Percentiles rank a stretch among this genome's conserved stretches.
phyloP scores from a whole-genome alignment of 371 early-diverging fungal species.

The Mucor plumbeus region DNA sequence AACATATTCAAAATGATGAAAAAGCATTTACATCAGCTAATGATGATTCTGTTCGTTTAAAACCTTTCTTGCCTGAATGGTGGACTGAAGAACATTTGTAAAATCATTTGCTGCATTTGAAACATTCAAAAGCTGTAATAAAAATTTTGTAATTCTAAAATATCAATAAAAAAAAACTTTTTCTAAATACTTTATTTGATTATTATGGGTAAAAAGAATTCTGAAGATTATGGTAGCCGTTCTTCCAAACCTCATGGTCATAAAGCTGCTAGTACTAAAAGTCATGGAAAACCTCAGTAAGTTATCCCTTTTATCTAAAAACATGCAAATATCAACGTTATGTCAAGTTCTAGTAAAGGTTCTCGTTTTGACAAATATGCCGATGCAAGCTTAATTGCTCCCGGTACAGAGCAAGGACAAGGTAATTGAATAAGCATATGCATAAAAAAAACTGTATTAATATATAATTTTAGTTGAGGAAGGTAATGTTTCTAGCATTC shows the following conservation, averaged over 20 bases:
- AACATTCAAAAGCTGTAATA: neutral
- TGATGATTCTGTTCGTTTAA: slow-evolving; percentile 41
- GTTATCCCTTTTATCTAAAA: neutral
- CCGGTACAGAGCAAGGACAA: slow-evolving; percentile 19
- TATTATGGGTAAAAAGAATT: slow-evolving; percentile 37
- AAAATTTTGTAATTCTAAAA: slow-evolving; percentile 6
- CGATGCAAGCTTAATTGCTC: slow-evolving; percentile 24
- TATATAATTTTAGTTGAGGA: slow-evolving; percentile 13
- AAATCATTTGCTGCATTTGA: neutral
- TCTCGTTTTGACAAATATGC: slow-evolving; percentile 32
- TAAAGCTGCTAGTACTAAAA: slow-evolving; percentile 17
- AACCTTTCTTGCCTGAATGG: slow-evolving; percentile 64
- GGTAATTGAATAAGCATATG: neutral
- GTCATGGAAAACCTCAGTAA: slow-evolving; percentile 24
- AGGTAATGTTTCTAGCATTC: slow-evolving; percentile 48
- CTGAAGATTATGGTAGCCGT: slow-evolving; percentile 26
- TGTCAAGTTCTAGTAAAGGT: slow-evolving; percentile 23
- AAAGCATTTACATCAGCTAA: slow-evolving; percentile 41
- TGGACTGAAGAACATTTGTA: slow-evolving; percentile 44
- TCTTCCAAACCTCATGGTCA: slow-evolving; percentile 16
- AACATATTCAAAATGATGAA: slow-evolving; percentile 54
- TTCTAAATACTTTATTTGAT: slow-evolving; percentile 5
- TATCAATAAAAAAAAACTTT: neutral
- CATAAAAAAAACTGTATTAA: neutral
- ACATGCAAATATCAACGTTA: neutral